Base-by-base conservation (phyloP, 2,329 filamentous ascomycete genomes). In the Mariannaea sp. region DNA sequence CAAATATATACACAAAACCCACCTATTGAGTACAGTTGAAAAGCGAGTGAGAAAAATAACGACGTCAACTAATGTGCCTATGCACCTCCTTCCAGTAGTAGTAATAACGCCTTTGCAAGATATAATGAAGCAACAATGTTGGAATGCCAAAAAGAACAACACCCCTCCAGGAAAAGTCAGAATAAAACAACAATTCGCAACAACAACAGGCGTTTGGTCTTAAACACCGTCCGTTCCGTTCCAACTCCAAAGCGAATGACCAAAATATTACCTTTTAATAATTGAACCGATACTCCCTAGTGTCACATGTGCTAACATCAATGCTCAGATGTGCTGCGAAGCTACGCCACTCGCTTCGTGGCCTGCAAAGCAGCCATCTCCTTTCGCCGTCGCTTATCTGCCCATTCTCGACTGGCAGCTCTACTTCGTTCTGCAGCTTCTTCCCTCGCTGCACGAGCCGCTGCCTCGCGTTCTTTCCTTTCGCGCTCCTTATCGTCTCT, bases 371-470 rank as follows among this genome's bases (percentile, higher is more conserved):
- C 39, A 20, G 64, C 60, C 35, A 58, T 41, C 49, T 72, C 71
- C 64, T 75, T 79, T 14, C 68, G 72, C 30, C 75, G 74, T 65
- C 81, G 80, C 70, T 79, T 84, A 65, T 85, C 82, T 9, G 83
- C 83, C 83, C 84, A 86, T 61, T 85, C 80, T 27, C 83, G 77
- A 59, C 82, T 82, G 53, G 80, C 76, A 65, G 77, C 74, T 48
- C 84, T 77, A 48, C 82, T 83, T 62, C 80, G 76, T 68, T 87
- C 83, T 8, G 84, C 83, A 19, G 84, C 84, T 62, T 84, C 75
- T 61, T 84, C 79, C 38, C 84, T 75, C 7, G 83, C 83, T 49
- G 74, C 64, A 62, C 79, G 82, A 12, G 83, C 78, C 30, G 76
- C 73, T 41, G 72, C 68, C 60, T 86, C 83, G 27, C 82, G 77